Base-by-base conservation (phyloP, 2,329 filamentous ascomycete species). In the Aspergillus awamori region DNA sequence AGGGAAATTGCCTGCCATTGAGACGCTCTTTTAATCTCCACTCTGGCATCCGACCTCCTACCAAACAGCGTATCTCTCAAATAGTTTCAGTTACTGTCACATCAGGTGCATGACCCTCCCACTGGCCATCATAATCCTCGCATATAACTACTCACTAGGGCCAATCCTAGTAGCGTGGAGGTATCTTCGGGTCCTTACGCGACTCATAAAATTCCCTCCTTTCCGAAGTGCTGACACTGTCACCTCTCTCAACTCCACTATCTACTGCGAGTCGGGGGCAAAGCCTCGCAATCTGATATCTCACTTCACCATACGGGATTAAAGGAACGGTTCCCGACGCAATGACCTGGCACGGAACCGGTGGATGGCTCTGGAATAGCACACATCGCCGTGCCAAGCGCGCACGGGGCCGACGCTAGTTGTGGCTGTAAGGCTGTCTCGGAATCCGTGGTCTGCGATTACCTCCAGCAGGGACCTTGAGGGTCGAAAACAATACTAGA, bases 1-100 rank as follows among this genome's bases (percentile, higher is more conserved):
- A 61, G 58, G 62, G 58, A 65, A 64, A 64, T 65, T 64, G 36
- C 47, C 33, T 26, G 36, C 45, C 48, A 58, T 39, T n/a, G 22
- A 30, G 33, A 22, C 36, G 20, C 17, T 36, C 33, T 36, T 36
- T 10, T 2, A 13, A 15, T 36, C 45, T 52, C 56, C 48, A 58
- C 38, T 30, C 22, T 30, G 36, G 36, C 26, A 51, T n/a, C 15
- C 15, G 26, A 30, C 47, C 47, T 28, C 26, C 38, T 45, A 30
- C 57, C 24, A 8, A 45, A 55, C 53, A 20, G 5, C 17, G 54
- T 26, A 39, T 43, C 24, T 33, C 24, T n/a, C 26, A 15, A 24
- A 10, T 30, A 51, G 47, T 30, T 28, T 13, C 20, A 24, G 10
- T 45, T 22, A 45, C 41, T 30, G 30, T 51, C 33, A 36, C 33